Evolutionary conservation across 1,284 basidiomycete species (phyloP).

Genomic region (Malassezia obtusa): DNA sequence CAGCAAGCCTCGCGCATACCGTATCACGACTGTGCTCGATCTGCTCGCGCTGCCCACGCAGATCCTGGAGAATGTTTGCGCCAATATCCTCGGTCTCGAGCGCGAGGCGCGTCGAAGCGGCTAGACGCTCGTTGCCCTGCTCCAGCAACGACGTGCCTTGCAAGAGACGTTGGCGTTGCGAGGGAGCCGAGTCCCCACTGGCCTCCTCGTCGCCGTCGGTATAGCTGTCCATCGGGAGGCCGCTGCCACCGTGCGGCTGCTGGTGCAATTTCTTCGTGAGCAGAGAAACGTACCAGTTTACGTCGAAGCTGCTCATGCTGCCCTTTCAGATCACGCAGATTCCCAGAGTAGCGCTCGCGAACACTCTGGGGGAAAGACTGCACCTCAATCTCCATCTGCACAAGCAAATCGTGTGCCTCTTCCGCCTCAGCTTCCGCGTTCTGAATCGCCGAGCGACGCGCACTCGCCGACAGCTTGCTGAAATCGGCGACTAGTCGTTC

Average conservation of each 20-base stretch:
- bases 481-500: conserved; percentile 23
- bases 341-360: conserved; percentile 27
- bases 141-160: conserved; percentile 49
- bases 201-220: conserved; percentile 26
- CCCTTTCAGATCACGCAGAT: conserved; percentile 30
- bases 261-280: not conserved
- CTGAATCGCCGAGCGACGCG: conserved; percentile 69
- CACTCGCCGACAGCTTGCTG: conserved; percentile 53
- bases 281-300: conserved; percentile 16
- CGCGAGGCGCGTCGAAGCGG: conserved; percentile 83
- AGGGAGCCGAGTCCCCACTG: conserved; percentile 17
- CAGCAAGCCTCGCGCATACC: conserved; percentile 51
- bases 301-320: conserved; percentile 31
- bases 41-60: conserved; percentile 82
- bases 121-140: conserved; percentile 57
- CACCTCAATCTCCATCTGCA: conserved; percentile 99
- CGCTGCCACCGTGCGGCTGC: not conserved
- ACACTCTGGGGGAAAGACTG: conserved; percentile 72
- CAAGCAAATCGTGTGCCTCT: conserved; percentile 87
- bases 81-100: conserved; percentile 94
- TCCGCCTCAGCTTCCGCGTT: conserved; percentile 89
- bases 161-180: conserved; percentile 50
- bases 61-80: conserved; percentile 75
- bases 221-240: conserved; percentile 7
- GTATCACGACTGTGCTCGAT: conserved; percentile 87